phyloP scores from a whole-genome alignment of 2,329 filamentous ascomycete genomes.

The Alternaria atra region DNA sequence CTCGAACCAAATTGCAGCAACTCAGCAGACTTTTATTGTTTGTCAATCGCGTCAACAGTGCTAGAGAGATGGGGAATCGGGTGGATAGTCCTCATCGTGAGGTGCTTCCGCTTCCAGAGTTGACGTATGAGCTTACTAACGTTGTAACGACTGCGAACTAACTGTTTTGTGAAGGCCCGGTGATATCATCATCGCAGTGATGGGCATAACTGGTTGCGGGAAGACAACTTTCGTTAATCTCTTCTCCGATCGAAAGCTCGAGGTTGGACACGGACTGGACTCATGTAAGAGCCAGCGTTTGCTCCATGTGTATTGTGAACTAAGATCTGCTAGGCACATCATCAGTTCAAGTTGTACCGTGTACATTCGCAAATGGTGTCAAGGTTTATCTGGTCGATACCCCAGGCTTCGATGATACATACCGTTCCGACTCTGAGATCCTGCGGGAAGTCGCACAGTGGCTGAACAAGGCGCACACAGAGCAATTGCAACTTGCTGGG shows the following conservation, averaged over 20 bases:
- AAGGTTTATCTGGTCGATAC: slow-evolving; percentile 54
- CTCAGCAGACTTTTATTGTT: neutral
- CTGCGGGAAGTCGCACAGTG: slow-evolving; percentile 55
- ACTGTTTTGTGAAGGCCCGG: neutral
- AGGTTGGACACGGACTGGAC: slow-evolving; percentile 16
- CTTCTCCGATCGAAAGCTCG: slow-evolving; percentile 17
- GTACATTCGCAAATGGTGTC: slow-evolving; percentile 3
- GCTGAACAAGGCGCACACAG: slow-evolving; percentile 45
- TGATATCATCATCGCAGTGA: slow-evolving; percentile 47
- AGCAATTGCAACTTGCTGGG: slow-evolving; percentile 51
- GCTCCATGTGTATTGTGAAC: neutral
- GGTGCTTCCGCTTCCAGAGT: neutral
- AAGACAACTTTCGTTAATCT: slow-evolving; percentile 52
- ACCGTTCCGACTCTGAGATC: slow-evolving; percentile 56
- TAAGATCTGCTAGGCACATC: slow-evolving; percentile 8
- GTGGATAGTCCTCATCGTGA: slow-evolving; percentile 7
- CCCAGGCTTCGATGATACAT: slow-evolving; percentile 60
- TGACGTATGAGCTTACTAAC: neutral
- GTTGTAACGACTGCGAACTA: neutral
- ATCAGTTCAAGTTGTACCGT: slow-evolving; percentile 8
- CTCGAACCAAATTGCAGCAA: too few species aligned
- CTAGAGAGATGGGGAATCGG: neutral
- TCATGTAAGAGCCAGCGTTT: neutral
- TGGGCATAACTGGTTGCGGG: slow-evolving; percentile 55
- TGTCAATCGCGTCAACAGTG: neutral